Evolutionary conservation across 1,284 basidiomycete genomes (phyloP).

Genomic region (Sanghuangporus baumii): DNA sequence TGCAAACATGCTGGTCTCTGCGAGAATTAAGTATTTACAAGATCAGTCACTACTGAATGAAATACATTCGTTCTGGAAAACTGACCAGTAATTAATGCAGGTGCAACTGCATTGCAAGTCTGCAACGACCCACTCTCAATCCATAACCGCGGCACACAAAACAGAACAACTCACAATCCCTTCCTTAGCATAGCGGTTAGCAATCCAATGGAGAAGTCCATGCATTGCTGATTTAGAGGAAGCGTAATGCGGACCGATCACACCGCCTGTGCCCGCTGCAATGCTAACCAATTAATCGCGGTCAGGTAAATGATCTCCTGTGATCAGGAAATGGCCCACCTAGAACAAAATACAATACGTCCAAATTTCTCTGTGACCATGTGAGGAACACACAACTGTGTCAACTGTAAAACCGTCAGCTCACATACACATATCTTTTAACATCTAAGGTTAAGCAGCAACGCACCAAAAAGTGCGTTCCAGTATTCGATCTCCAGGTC

Average conservation of each 20-base stretch:
- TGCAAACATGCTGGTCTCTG: constrained; percentile 20
- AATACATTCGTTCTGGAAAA: neutral
- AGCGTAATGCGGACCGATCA: constrained; percentile 52
- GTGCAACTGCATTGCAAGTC: constrained; percentile 50
- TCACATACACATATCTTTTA: no score
- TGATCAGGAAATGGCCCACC: constrained; percentile 25
- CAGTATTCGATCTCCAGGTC: constrained; percentile 45
- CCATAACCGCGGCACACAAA: neutral
- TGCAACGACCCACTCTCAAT: constrained; percentile 20
- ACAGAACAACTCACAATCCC: constrained; percentile 37
- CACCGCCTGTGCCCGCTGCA: constrained; percentile 42
- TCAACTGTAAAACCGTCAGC: constrained; percentile 30
- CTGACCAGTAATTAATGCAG: constrained; percentile 42
- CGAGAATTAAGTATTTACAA: neutral
- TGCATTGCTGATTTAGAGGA: constrained; percentile 52
- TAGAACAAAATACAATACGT: constrained; percentile 45
- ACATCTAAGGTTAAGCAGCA: no score
- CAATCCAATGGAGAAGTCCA: constrained; percentile 51
- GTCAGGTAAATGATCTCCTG: neutral
- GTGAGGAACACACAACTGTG: constrained; percentile 44
- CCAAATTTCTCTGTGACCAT: constrained; percentile 47
- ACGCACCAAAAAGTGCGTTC: constrained; percentile 38
- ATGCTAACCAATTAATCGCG: constrained; percentile 24
- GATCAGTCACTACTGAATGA: neutral
- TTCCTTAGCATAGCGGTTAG: constrained; percentile 43